These are phyloP conservation scores for Blastobotrys raffinosifermentans DNA, from an alignment of 1,139 yeast species.

Conservation along the genomic window DNA sequence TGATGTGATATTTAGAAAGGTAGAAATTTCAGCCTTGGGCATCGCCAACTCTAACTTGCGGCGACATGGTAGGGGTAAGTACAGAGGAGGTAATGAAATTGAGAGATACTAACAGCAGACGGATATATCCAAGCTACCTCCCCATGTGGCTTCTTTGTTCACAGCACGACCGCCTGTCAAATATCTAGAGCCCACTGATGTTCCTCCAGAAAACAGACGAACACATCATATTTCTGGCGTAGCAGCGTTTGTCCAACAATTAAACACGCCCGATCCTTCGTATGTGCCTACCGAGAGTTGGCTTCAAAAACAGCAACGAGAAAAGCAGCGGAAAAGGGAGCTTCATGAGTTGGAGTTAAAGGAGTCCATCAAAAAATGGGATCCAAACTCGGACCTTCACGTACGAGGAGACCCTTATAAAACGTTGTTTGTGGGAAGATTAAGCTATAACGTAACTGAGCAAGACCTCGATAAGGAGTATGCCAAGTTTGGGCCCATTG, in stretches of 20 bases:
- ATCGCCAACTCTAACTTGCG: too few species aligned
- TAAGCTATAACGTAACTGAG: conserved; percentile 63
- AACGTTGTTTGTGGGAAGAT: conserved; percentile 72
- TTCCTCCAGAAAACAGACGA: conserved; percentile 45
- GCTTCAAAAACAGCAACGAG: conserved; percentile 34
- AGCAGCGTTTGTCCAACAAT: conserved; percentile 35
- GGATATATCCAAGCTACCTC: conserved; percentile 52
- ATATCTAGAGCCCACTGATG: conserved; percentile 50
- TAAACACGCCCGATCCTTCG: conserved; percentile 34
- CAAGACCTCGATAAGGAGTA: conserved; percentile 61
- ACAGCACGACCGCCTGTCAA: conserved; percentile 64
- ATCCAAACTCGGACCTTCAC: conserved; percentile 53
- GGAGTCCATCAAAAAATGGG: conserved; percentile 43
- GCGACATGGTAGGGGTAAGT: conserved; percentile 5
- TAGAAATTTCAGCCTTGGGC: too few species aligned
- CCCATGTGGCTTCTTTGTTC: conserved; percentile 59
- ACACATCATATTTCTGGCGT: conserved; percentile 52
- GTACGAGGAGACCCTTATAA: conserved; percentile 67
- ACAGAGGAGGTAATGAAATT: background rate
- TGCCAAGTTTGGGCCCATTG: conserved; percentile 63
- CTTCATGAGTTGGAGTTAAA: conserved; percentile 28
- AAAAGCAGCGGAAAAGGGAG: conserved; percentile 30
- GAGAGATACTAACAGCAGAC: conserved; percentile 24
- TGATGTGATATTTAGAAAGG: too few species aligned
- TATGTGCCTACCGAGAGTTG: conserved; percentile 35